Evolutionary conservation across 148 eudicot genomes (phyloP).

Genomic region (Dysphania ambrosioides): DNA sequence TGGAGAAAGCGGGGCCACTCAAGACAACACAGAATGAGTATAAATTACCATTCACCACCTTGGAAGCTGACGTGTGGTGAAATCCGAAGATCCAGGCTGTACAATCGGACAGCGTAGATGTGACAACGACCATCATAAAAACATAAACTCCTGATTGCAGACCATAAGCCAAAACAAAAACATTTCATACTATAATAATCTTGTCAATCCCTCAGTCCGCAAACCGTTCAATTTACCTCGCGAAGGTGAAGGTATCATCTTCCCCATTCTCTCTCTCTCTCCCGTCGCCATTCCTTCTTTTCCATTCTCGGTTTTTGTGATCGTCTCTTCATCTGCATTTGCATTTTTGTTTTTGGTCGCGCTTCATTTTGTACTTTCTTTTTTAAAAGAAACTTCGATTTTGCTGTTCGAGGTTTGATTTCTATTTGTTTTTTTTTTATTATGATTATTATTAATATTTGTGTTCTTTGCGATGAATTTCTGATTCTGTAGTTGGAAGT

Average conservation of each 20-base stretch:
- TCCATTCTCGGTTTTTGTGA: not conserved
- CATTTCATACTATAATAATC: too few relatives aligned
- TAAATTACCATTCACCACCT: too few relatives aligned
- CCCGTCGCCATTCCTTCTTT: not conserved
- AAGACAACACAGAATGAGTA: not conserved
- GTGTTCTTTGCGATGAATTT: too few relatives aligned
- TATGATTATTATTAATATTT: not conserved
- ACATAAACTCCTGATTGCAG: too few relatives aligned
- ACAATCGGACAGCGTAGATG: conserved; percentile 41
- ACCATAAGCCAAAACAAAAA: too few relatives aligned
- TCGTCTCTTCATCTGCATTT: not conserved
- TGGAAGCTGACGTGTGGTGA: conserved; percentile 31
- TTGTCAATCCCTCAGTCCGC: too few relatives aligned
- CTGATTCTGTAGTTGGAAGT: too few relatives aligned
- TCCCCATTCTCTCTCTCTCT: conserved; percentile 19
- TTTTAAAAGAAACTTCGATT: not conserved
- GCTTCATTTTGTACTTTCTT: not conserved
- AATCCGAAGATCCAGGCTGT: conserved; percentile 34
- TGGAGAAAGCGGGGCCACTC: conserved; percentile 32
- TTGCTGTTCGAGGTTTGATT: not conserved
- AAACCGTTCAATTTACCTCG: too few relatives aligned
- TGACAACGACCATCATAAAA: conserved; percentile 8
- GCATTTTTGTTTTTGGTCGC: not conserved
- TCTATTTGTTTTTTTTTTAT: not conserved
- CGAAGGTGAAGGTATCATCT: conserved; percentile 26